Conservation (phyloP, 495 filamentous ascomycete genomes). For the Massariosphaeria phaeospora region DNA sequence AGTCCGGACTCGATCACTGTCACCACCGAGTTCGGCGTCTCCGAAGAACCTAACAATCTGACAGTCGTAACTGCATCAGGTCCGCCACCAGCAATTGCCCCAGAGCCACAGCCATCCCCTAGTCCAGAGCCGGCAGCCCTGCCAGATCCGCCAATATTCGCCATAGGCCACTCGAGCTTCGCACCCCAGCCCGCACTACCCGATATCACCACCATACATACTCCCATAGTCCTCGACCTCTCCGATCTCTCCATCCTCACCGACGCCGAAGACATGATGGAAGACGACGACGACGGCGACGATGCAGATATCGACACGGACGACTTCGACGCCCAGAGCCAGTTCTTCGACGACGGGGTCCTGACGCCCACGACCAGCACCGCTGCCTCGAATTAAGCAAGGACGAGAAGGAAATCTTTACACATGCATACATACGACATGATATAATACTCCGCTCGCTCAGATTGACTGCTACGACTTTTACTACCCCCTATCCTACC, state of each 20-base stretch:
- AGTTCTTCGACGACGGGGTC: slow-evolving; percentile 15
- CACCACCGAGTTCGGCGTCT: slow-evolving; percentile 26
- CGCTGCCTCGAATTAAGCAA: background rate
- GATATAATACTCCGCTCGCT: too few relatives aligned
- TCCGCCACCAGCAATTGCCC: background rate
- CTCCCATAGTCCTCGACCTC: too few relatives aligned
- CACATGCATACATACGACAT: background rate
- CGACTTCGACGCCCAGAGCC: slow-evolving; percentile 20
- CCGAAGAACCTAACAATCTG: slow-evolving; percentile 18
- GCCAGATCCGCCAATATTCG: too few relatives aligned
- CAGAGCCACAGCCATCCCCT: background rate
- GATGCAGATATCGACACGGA: slow-evolving; percentile 16
- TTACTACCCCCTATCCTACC: too few relatives aligned
- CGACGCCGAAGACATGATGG: slow-evolving; percentile 4
- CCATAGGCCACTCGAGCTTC: too few relatives aligned
- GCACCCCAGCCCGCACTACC: too few relatives aligned
- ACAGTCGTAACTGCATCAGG: slow-evolving; percentile 5
- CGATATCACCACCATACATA: too few relatives aligned
- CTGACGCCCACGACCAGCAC: slow-evolving; percentile 9
- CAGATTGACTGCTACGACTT: too few relatives aligned
- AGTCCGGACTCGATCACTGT: slow-evolving; percentile 27
- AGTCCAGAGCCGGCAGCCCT: background rate
- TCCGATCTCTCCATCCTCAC: background rate
- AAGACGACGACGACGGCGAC: slow-evolving; percentile 20
- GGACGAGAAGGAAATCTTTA: background rate